These are phyloP conservation scores for Lyophyllum decastes DNA, from an alignment of 768 basidiomycete species.

Conservation along the genomic window DNA sequence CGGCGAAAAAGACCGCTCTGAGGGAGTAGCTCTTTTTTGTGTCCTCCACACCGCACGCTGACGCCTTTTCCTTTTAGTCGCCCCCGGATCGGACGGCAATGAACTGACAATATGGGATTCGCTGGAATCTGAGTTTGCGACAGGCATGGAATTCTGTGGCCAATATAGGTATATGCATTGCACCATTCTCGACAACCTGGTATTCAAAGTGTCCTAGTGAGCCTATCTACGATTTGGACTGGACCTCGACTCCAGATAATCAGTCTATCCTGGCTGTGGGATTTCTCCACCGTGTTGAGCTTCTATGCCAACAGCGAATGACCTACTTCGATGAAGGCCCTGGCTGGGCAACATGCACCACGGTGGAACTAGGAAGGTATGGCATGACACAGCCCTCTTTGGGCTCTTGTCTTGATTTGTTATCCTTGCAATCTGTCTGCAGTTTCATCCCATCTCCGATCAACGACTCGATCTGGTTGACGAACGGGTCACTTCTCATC, in stretches of 20 bases:
- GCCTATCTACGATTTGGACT: conserved; percentile 81
- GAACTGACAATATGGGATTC: conserved; percentile 98
- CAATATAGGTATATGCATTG: conserved; percentile 51
- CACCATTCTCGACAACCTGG: neutral
- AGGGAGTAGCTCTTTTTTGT: conserved; percentile 45
- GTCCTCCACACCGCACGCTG: conserved; percentile 2
- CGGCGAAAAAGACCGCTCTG: conserved; percentile 88
- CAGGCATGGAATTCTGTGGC: conserved; percentile 78
- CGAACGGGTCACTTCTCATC: conserved; percentile 78
- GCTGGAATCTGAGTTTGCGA: conserved; percentile 89
- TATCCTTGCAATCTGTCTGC: conserved; percentile 3
- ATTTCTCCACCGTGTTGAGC: conserved; percentile 72
- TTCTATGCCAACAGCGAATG: conserved; percentile 93
- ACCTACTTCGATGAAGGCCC: conserved; percentile 85
- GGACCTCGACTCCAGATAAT: conserved; percentile 88
- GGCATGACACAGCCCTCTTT: conserved; percentile 20
- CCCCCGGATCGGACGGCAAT: conserved; percentile 56
- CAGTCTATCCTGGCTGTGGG: conserved; percentile 93
- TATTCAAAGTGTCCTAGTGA: conserved; percentile 35
- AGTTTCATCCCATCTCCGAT: conserved; percentile 82
- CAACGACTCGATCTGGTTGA: conserved; percentile 89
- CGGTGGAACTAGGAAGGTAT: conserved; percentile 70
- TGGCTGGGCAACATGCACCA: conserved; percentile 75
- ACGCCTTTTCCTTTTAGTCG: conserved; percentile 45
- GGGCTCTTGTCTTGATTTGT: neutral